Base-by-base conservation (phyloP, 2,329 filamentous ascomycete species). In the Botrytis porri region DNA sequence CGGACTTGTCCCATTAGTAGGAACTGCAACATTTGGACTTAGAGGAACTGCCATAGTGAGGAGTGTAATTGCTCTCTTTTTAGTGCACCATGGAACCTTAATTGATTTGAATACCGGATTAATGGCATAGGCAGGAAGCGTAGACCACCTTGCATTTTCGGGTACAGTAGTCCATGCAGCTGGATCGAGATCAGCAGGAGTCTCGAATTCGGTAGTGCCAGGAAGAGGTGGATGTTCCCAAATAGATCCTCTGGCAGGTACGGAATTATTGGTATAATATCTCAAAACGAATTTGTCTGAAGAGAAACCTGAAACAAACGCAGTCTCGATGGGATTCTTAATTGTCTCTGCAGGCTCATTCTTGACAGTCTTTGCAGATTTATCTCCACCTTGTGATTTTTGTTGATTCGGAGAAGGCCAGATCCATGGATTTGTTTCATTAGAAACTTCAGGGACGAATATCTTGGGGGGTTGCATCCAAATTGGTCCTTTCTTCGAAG, bases 121-220 rank as follows among this genome's bases (percentile, higher is more conserved):
- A 1, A 20, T 39, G 3, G 25, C 54, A 41, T 29, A 63, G n/a
- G 29, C 25, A 14, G 51, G 54, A 7, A 61, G 54, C 8, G 22
- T 35, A 29, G n/a, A 51, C 67, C 51, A 70, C 63, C 22, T 69
- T 41, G 48, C 65, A 29, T 69, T 69, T 22, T 69, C 65, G 7
- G 65, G 65, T 32, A 69, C n/a, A 32, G n/a, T 57, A 41, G n/a
- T 16, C 65, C 65, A 69, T 32, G 51, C 37, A 6, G 18, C 18
- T 41, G 18, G 48, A 41, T 69, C 37, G 3, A 10, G 65, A 16
- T 54, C 37, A 69, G 48, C 25, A 9, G 35, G 1, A 41, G 39
- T 16, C 4, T 29, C 14, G 7, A 32, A 10, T 16, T 69, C 57
- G 48, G 22, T 14, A 32, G 16, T 32, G 6, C n/a, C 25, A 25